Evolutionary conservation across 2,329 filamentous ascomycete genomes (phyloP), one percentile per base, ranked within the genome.

Genomic region (Pyrenochaeta sp.): DNA sequence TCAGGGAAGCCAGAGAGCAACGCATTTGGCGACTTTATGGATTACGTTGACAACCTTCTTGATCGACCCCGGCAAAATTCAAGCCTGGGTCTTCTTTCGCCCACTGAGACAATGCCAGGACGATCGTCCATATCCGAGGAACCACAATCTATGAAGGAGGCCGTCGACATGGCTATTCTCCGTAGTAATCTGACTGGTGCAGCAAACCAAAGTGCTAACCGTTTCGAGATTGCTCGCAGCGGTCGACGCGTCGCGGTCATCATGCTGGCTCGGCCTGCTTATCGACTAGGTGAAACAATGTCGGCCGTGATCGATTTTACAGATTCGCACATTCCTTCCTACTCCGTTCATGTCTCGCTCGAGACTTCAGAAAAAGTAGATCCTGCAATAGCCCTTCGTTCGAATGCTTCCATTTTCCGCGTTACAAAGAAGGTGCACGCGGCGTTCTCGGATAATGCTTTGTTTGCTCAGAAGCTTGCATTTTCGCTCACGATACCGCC

Each of bases 171-270:
- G 56, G 90, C 95, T 11, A 97, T 98, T 54, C 82, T 97, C 47
- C 88, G 91, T 56, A 78, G 73, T 68, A 75, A 75, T 63, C 79
- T 88, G 62, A 83, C 86, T 0, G 81, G 81, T 2, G 83, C 86
- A 39, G 84, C 86, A n/a, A 87, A 88, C 31, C 89, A 92, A 65
- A 93, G 90, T 69, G 86, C 89, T n/a, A 97, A 97, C 68, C 88
- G 92, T 33, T 99, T 98, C 73, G 93, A 97, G 71, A 98, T 99
- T 72, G 89, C 94, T 11, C 90, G 94, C 12, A 93, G 92, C 68
- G 93, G 93, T n/a, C 88, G 88, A 50, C 88, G 88, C n/a, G 93
- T 99, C 11, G 94, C 91, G 2, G 91, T 96, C 5, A 86, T 99
- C 49, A 92, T 93, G 77, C 84, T 99, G 29, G 90, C 93, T 4